Evolutionary conservation across 2,329 filamentous ascomycete genomes (phyloP), one percentile per base, ranked within the genome.

Genomic region (Scedosporium apiospermum): DNA sequence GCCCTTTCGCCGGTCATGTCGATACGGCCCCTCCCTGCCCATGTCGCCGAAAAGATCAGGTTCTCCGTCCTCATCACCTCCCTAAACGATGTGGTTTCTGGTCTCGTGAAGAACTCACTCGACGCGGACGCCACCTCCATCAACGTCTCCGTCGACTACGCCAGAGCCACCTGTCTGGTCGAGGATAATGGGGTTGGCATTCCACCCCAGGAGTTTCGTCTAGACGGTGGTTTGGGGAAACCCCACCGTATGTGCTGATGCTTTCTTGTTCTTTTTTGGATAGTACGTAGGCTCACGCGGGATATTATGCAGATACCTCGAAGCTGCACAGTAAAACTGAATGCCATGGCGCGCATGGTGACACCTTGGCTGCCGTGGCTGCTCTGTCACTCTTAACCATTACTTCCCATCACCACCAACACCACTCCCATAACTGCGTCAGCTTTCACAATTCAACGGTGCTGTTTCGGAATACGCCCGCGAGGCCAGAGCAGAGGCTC

Each of bases 161-260:
- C 75, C 61, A 86, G 88, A 26, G 93, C 92, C 4, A 85, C 83
- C 67, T 96, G 93, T 73, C 80, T 81, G 0, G 82, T 97, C 4
- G 89, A 96, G 69, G 95, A 99, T 71, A 83, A 98, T 74, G 95
- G 95, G 1, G 63, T 78, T 16, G 95, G 95, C 0, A 96, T 99
- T 57, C 71, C 78, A 1, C 84, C 89, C 1, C 69, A 73, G 1
- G 93, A 97, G 67, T 97, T 98, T 68, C 70, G 70, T n/a, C 77
- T 83, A 2, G 72, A 75, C 57, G 91, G 91, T 4, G 88, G 89
- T 0, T 77, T 97, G 18, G 89, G 86, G 26, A 90, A 87, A 73
- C 76, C 84, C 60, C 84, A 95, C 71, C 85, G 90, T 93, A 76
- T 69, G 85, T 76, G 44, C n/a, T 18, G 30, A 27, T 41, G 21